Base-by-base conservation (phyloP, 2,329 filamentous ascomycete species). In the Zymoseptoria passerinii region DNA sequence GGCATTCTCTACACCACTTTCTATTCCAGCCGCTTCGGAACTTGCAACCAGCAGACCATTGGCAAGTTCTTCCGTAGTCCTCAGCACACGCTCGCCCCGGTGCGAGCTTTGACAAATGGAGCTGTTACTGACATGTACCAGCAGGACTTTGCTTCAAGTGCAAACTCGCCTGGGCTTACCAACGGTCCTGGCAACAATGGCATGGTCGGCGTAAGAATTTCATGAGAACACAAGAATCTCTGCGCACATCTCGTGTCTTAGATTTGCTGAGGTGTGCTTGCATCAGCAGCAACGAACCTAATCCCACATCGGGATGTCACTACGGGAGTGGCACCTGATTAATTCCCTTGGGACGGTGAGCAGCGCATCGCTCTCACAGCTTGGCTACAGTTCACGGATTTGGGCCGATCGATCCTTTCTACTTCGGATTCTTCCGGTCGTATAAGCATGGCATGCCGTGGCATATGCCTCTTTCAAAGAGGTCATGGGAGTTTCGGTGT, bases 191-290 rank as follows among this genome's bases (percentile, higher is more conserved):
- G 55, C 29, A 50, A 49, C 48, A 51, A 55, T n/a, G 56, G 58
- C 23, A 62, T 61, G 57, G 61, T 65, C 20, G 63, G 63, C 10
- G 61, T 65, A 19, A 40, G 61, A 35, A 58, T 52, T 40, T 59
- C 61, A 40, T 63, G 60, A 49, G n/a, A 48, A 44, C n/a, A 16
- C 28, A 19, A 51, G 8, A 19, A 44, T 48, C 19, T 50, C 27
- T 20, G 7, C 19, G 16, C 50, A 23, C 49, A 50, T 10, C 23
- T 13, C 16, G n/a, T 29, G 49, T 50, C 35, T 29, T 29, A 50
- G 50, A 29, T 20, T 35, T 7, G 35, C 35, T 13, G 4, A 44
- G 35, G 35, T 16, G 35, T 44, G 35, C 10, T 16, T 44, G 35
- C 35, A 44, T 44, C 35, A n/a, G 35, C 35, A 44, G 35, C 35